Conservation (phyloP, 768 basidiomycete genomes). For the Trametes punicea region DNA sequence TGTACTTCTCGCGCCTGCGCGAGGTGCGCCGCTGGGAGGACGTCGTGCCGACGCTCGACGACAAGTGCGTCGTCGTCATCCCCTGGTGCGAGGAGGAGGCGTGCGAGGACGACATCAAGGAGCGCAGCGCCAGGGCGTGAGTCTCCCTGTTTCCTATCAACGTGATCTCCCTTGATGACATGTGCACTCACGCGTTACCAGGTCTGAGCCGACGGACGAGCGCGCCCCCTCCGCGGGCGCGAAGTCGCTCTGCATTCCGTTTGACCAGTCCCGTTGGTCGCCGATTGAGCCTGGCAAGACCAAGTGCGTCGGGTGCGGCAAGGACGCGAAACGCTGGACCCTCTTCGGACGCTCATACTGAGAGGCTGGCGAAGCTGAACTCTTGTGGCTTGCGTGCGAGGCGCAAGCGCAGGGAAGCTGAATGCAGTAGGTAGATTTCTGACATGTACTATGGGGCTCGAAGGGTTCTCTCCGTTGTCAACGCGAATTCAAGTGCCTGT, state of each 20-base stretch:
- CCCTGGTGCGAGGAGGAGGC: slow-evolving; percentile 95
- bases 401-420: neutral
- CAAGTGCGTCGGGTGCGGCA: slow-evolving; percentile 86
- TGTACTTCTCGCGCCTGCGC: slow-evolving; percentile 68
- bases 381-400: too few relatives aligned
- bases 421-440: neutral
- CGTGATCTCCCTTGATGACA: too few relatives aligned
- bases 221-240: slow-evolving; percentile 97
- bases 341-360: slow-evolving; percentile 92
- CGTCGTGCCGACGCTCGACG: slow-evolving; percentile 86
- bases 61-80: slow-evolving; percentile 81
- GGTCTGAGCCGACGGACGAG: slow-evolving; percentile 86
- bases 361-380: neutral
- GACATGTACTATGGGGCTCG: slow-evolving; percentile 10
- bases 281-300: slow-evolving; percentile 80
- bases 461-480: neutral
- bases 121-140: slow-evolving; percentile 82
- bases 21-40: slow-evolving; percentile 87
- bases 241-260: slow-evolving; percentile 95
- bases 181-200: slow-evolving; percentile 29
- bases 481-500: neutral
- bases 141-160: slow-evolving; percentile 24
- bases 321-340: slow-evolving; percentile 92
- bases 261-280: slow-evolving; percentile 83
- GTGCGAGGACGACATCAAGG: slow-evolving; percentile 99